Base-by-base conservation (phyloP, 2,329 filamentous ascomycete genomes). In the Fusarium redolens region DNA sequence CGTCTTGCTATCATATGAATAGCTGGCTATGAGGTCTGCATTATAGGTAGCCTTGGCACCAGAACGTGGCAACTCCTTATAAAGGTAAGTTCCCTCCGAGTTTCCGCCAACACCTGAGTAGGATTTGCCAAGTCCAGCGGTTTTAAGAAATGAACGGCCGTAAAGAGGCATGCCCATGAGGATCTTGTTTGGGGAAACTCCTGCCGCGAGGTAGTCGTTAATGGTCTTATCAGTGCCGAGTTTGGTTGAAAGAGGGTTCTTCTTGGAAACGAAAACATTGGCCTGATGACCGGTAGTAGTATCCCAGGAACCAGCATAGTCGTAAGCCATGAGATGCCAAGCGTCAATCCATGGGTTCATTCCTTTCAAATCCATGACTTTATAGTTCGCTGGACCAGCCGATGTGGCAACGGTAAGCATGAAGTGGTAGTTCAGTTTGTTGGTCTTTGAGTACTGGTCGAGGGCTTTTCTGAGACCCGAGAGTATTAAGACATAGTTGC, bases 151-250 rank as follows among this genome's bases (percentile, higher is more conserved):
- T 0, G 91, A 87, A n/a, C 93, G 91, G 2, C 93, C 94, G 78
- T 96, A 96, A 2, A 96, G 85, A 0, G 94, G 93, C 83, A 96
- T 88, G 2, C 93, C 93, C 37, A 96, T 82, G 11, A 93, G 87
- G 56, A 97, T 89, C 82, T 95, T 96, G 55, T 82, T 78, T 0
- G 89, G 72, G 0, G 86, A 75, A 13, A 96, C 86, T 13, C 90
- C 90, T 17, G 86, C 83, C 7, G 83, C 78, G 15, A 89, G 81
- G 62, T 82, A 82, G 45, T 78, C 88, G 13, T 84, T 79, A 31
- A 97, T 83, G 7, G 93, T 93, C 40, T 85, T 82, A 55, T 92
- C 85, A 5, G 91, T 92, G 83, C 86, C 92, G 83, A 92, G 93
- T 13, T 92, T 92, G 3, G 93, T 96, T 33, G 86, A 85, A 3